Conservation (phyloP, 768 basidiomycete species). For the Ephemerocybe angulata region DNA sequence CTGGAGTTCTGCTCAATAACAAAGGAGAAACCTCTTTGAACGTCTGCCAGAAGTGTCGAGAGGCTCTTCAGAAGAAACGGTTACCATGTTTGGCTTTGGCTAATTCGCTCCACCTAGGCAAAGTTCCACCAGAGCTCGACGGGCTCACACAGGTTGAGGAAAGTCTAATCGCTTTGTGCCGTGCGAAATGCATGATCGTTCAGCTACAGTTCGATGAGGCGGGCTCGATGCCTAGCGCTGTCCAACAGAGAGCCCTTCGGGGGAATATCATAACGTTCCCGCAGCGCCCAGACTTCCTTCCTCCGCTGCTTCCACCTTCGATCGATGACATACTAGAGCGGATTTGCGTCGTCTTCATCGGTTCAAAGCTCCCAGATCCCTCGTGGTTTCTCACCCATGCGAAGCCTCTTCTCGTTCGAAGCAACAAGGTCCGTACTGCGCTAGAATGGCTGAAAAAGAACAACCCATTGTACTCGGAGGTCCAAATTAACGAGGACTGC, state of each 20-base stretch:
- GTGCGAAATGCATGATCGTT: not conserved
- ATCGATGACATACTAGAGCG: not conserved
- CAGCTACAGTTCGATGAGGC: not conserved
- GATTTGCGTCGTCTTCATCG: not conserved
- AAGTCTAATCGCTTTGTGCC: not conserved
- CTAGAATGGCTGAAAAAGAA: slow-evolving; percentile 33
- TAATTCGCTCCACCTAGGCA: not conserved
- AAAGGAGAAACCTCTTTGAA: not conserved
- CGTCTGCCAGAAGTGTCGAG: not conserved
- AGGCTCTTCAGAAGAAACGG: not conserved
- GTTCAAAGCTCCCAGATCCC: not conserved
- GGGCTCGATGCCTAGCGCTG: not conserved
- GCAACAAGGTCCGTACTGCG: slow-evolving; percentile 29
- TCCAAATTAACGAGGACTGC: slow-evolving; percentile 22
- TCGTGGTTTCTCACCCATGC: too few relatives aligned
- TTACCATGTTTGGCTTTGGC: not conserved
- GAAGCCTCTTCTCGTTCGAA: slow-evolving; percentile 29
- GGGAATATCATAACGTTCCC: not conserved
- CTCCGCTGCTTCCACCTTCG: not conserved
- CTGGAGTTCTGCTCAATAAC: not conserved
- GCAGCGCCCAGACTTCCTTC: not conserved
- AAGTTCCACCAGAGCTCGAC: not conserved
- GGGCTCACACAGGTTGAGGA: not conserved
- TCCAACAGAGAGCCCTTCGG: not conserved
- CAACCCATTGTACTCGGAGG: slow-evolving; percentile 32